Evolutionary conservation across 2,329 filamentous ascomycete species (phyloP).

Genomic region (Paraphaeosphaeria sporulosa): DNA sequence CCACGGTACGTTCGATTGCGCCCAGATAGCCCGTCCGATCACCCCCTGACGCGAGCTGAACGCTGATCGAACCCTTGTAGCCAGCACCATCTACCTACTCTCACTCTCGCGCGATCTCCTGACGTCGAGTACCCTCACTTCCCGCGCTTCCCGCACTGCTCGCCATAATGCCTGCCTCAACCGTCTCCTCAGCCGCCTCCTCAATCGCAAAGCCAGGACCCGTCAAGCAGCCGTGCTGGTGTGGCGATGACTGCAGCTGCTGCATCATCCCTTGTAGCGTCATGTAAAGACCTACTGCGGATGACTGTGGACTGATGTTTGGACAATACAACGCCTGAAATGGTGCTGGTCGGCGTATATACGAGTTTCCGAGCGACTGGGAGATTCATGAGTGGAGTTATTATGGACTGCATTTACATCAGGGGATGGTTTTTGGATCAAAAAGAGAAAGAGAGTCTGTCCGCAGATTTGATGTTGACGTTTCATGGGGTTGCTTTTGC

Average conservation of each 20-base stretch:
- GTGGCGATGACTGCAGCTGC: constrained; percentile 42
- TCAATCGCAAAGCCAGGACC: constrained; percentile 47
- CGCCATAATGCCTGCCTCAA: constrained; percentile 41
- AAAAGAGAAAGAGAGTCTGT: no score
- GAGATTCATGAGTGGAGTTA: no score
- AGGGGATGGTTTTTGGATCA: neutral
- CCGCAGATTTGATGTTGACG: neutral
- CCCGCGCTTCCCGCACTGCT: neutral
- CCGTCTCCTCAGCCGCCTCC: constrained; percentile 38
- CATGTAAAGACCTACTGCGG: constrained; percentile 34
- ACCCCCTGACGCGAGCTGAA: neutral
- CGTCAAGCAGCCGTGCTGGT: constrained; percentile 39
- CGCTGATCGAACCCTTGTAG: neutral
- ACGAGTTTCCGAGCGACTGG: neutral
- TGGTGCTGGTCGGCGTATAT: neutral
- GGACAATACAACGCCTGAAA: neutral
- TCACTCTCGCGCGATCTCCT: neutral
- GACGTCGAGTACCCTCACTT: neutral
- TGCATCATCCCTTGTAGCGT: constrained; percentile 48
- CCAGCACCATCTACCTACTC: neutral
- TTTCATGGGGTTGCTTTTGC: neutral
- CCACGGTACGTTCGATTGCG: neutral
- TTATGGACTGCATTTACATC: neutral
- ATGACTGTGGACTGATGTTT: neutral
- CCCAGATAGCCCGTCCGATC: neutral